A percentile compares a stretch with the other conserved stretches of the same genome.
phyloP scores from a whole-genome alignment of 305 asterid species.

The Vinca major region DNA sequence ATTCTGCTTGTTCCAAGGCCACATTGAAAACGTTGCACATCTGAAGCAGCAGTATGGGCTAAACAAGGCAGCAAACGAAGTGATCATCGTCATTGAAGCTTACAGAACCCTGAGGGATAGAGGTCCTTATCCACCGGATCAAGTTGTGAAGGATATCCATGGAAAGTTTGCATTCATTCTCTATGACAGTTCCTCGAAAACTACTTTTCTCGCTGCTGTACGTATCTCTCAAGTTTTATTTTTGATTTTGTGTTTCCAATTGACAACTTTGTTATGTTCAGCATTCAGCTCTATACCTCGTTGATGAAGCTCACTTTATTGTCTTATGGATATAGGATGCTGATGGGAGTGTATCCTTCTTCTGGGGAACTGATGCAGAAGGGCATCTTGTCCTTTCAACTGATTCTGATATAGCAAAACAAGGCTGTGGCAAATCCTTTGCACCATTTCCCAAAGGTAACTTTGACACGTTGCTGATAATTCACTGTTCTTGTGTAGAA shows the following conservation, averaged over 20 bases:
- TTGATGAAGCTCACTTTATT: too few species aligned
- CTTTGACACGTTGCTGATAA: background rate
- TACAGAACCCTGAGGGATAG: slow-evolving; percentile 83
- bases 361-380: slow-evolving; percentile 81
- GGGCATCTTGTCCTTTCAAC: slow-evolving; percentile 67
- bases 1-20: slow-evolving; percentile 90
- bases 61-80: slow-evolving; percentile 79
- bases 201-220: slow-evolving; percentile 61
- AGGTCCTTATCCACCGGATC: slow-evolving; percentile 91
- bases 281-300: too few species aligned
- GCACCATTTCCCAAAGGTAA: slow-evolving; percentile 91
- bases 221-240: slow-evolving; percentile 15
- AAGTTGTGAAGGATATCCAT: slow-evolving; percentile 69
- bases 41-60: slow-evolving; percentile 89
- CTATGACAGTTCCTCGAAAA: slow-evolving; percentile 45
- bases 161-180: slow-evolving; percentile 74
- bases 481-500: background rate
- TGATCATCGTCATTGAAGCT: slow-evolving; percentile 72
- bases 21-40: slow-evolving; percentile 60
- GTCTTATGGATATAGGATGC: slow-evolving; percentile 33
- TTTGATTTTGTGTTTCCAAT: too few species aligned
- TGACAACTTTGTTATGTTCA: too few species aligned
- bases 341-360: slow-evolving; percentile 75
- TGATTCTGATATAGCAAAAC: slow-evolving; percentile 60
- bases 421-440: slow-evolving; percentile 73